Evolutionary conservation across 202 grass and related monocot species (phyloP).

Genomic region (Bolboschoenoplectus hybrid): DNA sequence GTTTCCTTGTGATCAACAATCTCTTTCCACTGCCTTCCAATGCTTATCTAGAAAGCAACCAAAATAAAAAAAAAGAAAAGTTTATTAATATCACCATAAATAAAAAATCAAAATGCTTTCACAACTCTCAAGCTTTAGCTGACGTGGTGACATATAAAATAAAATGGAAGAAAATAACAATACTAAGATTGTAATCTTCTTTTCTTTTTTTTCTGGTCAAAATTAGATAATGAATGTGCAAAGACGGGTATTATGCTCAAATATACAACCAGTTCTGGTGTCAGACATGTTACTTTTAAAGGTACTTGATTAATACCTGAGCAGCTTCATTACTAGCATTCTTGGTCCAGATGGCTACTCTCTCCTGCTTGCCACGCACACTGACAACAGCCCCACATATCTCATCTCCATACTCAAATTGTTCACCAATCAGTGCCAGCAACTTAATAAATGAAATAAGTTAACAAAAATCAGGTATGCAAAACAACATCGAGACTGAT

Average conservation of each 20-base stretch:
- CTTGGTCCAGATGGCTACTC: conserved; percentile 88
- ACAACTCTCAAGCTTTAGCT: neutral
- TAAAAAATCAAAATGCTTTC: conserved; percentile 16
- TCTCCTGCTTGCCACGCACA: conserved; percentile 80
- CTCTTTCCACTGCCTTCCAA: conserved; percentile 94
- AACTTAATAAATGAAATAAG: conserved; percentile 50
- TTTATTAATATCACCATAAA: neutral
- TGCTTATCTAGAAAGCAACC: conserved; percentile 59
- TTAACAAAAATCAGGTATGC: conserved; percentile 7
- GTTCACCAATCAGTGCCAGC: conserved; percentile 86
- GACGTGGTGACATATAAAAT: neutral
- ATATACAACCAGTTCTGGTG: neutral
- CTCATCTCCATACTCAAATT: conserved; percentile 94
- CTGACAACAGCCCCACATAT: conserved; percentile 89
- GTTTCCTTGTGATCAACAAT: conserved; percentile 80
- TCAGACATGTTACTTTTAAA: neutral
- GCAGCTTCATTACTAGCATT: conserved; percentile 88
- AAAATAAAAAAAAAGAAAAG: conserved; percentile 1
- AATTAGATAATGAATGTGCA: neutral
- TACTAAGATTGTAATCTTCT: neutral
- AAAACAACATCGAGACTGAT: neutral
- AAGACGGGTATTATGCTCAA: neutral
- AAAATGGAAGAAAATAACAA: neutral
- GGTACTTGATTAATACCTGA: conserved; percentile 52
- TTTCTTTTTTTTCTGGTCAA: neutral